A percentile compares a stretch with the other conserved stretches of the same genome.
Evolutionary conservation across 2,329 filamentous ascomycete genomes (phyloP).

Genomic region (Penicillium sp.): DNA sequence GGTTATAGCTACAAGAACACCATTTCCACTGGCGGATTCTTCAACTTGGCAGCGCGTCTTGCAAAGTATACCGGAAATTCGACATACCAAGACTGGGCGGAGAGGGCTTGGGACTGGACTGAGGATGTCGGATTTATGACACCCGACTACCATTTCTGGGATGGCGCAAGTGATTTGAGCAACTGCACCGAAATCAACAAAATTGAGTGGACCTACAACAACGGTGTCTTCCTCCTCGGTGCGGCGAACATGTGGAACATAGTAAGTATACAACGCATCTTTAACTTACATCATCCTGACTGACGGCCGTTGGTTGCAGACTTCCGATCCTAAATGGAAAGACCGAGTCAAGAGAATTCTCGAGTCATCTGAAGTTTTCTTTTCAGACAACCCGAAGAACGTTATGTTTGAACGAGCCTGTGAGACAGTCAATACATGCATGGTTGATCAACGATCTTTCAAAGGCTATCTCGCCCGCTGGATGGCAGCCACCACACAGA

Average conservation of each 20-base stretch:
- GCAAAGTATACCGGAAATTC: constrained; percentile 32
- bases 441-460: constrained; percentile 65
- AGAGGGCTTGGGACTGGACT: constrained; percentile 62
- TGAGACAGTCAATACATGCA: constrained; percentile 56
- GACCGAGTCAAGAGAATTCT: constrained; percentile 54
- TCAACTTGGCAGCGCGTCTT: constrained; percentile 31
- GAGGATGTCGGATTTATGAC: constrained; percentile 52
- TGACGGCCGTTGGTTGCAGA: constrained; percentile 21
- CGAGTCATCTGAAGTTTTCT: constrained; percentile 53
- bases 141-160: constrained; percentile 53
- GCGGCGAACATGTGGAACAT: constrained; percentile 59
- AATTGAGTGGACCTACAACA: constrained; percentile 60
- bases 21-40: constrained; percentile 35
- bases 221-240: constrained; percentile 56
- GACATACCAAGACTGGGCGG: constrained; percentile 61
- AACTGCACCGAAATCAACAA: constrained; percentile 55
- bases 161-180: constrained; percentile 53
- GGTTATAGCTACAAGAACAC: constrained; percentile 37
- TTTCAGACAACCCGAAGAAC: constrained; percentile 40
- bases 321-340: constrained; percentile 54
- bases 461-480: constrained; percentile 66
- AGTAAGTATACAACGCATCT: constrained; percentile 30
- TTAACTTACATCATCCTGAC: background rate
- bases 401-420: constrained; percentile 63
- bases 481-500: constrained; percentile 57